Conservation (phyloP, 2,329 filamentous ascomycete genomes). For the Botrytis fabae region DNA sequence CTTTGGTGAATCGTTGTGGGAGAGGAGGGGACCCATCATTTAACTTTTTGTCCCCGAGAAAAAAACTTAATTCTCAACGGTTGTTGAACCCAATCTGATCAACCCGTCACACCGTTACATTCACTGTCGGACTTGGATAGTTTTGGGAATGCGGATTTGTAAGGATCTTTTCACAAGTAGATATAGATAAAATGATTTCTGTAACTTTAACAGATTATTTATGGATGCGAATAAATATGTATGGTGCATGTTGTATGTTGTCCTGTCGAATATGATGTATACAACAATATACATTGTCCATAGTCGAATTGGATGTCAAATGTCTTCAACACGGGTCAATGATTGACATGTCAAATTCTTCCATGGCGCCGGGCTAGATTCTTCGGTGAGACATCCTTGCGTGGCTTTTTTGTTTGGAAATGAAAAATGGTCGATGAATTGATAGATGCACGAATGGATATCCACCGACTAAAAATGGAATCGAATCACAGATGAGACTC, state of each 20-base stretch:
- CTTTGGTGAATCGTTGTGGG: neutral
- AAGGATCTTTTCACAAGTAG: neutral
- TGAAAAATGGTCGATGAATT: neutral
- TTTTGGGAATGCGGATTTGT: neutral
- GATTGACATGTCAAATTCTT: neutral
- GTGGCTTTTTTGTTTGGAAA: neutral
- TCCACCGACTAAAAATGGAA: neutral
- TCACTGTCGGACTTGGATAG: neutral
- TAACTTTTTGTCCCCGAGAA: neutral
- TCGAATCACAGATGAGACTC: neutral
- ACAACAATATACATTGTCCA: too few relatives aligned
- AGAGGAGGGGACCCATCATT: neutral
- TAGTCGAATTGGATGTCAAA: neutral
- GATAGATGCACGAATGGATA: neutral
- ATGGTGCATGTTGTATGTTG: neutral
- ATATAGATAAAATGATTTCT: neutral
- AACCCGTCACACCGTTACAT: neutral
- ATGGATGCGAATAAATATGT: neutral
- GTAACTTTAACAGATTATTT: neutral
- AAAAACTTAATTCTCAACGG: neutral
- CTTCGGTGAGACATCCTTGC: slow-evolving; percentile 5
- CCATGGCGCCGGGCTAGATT: neutral
- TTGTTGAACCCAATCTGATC: neutral
- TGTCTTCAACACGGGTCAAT: neutral
- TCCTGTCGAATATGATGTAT: too few relatives aligned